These are phyloP conservation scores for Leccinum pseudoinsigne DNA, from an alignment of 1,284 basidiomycete species.

Conservation along the genomic window DNA sequence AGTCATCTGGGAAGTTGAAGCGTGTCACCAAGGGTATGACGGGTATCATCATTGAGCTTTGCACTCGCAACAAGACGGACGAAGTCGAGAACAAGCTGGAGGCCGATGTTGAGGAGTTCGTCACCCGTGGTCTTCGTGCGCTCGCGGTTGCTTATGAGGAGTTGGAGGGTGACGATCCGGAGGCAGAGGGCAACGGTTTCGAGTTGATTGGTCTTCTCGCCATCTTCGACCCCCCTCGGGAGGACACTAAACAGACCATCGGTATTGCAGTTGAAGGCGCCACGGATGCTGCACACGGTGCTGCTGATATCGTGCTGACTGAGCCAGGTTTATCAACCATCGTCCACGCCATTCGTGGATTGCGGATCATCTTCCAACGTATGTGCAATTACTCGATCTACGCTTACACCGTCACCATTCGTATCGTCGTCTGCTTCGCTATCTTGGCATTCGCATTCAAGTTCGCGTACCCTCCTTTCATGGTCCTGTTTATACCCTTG, in stretches of 20 bases:
- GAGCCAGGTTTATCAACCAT: conserved; percentile 88
- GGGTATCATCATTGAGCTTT: conserved; percentile 93
- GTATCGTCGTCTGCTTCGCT: conserved; percentile 97
- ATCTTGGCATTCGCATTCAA: conserved; percentile 95
- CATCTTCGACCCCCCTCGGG: conserved; percentile 98
- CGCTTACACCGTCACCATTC: conserved; percentile 88
- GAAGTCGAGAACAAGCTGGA: conserved; percentile 91
- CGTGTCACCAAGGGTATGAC: conserved; percentile 99
- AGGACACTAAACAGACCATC: conserved; percentile 99
- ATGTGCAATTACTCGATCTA: conserved; percentile 88
- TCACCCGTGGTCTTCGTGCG: conserved; percentile 94
- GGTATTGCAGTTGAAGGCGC: conserved; percentile 87
- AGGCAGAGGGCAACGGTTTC: conserved; percentile 91
- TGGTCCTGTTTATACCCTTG: conserved; percentile 97
- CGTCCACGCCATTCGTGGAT: conserved; percentile 83
- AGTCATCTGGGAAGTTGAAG: conserved; percentile 92
- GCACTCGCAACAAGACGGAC: conserved; percentile 95
- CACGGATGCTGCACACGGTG: conserved; percentile 84
- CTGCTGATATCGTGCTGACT: conserved; percentile 56
- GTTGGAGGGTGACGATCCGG: conserved; percentile 77
- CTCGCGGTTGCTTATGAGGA: conserved; percentile 97
- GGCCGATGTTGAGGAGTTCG: conserved; percentile 95
- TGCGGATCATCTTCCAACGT: conserved; percentile 86
- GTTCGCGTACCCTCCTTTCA: conserved; percentile 95
- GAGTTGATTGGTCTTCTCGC: conserved; percentile 96